Conservation (phyloP, 352 stramenopile species). For the Labyrinthula sp. region DNA sequence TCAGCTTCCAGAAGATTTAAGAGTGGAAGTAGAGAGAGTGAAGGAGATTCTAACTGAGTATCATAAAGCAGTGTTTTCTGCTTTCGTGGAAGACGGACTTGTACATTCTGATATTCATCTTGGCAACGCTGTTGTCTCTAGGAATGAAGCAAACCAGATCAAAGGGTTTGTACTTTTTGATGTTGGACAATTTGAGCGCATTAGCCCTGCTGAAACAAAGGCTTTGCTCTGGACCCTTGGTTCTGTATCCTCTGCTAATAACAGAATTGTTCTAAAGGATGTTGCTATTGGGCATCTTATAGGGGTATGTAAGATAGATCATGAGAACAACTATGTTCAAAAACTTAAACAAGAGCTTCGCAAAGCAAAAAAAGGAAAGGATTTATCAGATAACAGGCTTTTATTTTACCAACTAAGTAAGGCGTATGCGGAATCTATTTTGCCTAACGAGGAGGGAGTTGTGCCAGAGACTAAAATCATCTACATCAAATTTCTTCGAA, state of each 20-base stretch:
- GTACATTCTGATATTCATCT: slow-evolving; percentile 29
- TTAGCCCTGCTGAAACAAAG: slow-evolving; percentile 20
- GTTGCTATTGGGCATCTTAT: slow-evolving; percentile 15
- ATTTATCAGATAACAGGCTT: slow-evolving; percentile 6
- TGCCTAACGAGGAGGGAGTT: slow-evolving; percentile 10
- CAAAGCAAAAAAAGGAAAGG: slow-evolving; percentile 1
- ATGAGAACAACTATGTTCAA: too few relatives aligned
- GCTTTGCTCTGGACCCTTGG: slow-evolving; percentile 21
- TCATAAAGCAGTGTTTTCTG: slow-evolving; percentile 14
- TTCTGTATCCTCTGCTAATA: slow-evolving; percentile 7
- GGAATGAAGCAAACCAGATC: neutral
- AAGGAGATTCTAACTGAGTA: slow-evolving; percentile 22
- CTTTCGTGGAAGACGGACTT: slow-evolving; percentile 19
- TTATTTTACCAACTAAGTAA: slow-evolving; percentile 2
- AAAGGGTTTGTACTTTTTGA: slow-evolving; percentile 20
- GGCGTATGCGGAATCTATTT: slow-evolving; percentile 17
- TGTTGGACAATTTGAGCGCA: slow-evolving; percentile 27
- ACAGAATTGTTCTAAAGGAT: neutral
- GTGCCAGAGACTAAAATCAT: slow-evolving; percentile 14
- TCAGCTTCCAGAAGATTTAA: too few relatives aligned
- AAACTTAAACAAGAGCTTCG: too few relatives aligned
- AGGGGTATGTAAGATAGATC: neutral
- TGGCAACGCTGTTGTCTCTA: slow-evolving; percentile 13
- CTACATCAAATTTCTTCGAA: slow-evolving; percentile 21
- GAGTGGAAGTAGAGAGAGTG: neutral